phyloP scores from a whole-genome alignment of 345 rosid species.

The Xanthoceras sorbifolium region DNA sequence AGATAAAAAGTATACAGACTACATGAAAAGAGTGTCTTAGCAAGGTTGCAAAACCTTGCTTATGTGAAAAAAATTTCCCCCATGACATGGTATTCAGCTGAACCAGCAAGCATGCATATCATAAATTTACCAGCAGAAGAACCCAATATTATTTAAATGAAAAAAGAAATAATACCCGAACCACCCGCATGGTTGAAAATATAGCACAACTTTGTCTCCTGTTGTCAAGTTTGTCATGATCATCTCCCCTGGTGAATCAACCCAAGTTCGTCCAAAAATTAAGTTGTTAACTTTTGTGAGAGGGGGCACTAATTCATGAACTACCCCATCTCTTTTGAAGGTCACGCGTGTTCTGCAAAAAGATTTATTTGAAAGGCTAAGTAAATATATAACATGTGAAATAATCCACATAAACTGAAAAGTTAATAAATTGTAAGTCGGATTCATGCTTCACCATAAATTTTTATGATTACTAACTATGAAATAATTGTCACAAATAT shows the following conservation, averaged over 20 bases:
- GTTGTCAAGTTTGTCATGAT: constrained; percentile 71
- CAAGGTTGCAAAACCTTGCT: background rate
- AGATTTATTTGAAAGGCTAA: constrained; percentile 12
- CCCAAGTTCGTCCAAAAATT: constrained; percentile 85
- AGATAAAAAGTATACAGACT: background rate
- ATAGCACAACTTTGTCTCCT: constrained; percentile 72
- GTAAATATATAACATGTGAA: background rate
- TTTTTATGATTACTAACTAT: background rate
- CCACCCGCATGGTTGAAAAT: constrained; percentile 89
- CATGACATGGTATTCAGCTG: background rate
- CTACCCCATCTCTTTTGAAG: constrained; percentile 72
- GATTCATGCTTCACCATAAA: background rate
- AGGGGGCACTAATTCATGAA: constrained; percentile 83
- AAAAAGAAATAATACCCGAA: constrained; percentile 52
- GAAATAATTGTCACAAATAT: background rate
- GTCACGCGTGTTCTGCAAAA: constrained; percentile 68
- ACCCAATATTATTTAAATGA: constrained; percentile 1
- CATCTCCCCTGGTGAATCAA: constrained; percentile 80
- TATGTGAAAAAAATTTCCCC: background rate
- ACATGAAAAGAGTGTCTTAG: background rate
- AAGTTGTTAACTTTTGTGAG: constrained; percentile 73
- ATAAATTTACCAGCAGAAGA: background rate
- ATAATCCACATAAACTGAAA: background rate
- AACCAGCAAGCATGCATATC: background rate
- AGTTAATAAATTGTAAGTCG: background rate